Evolutionary conservation across 179 eudicot species (phyloP).

Genomic region (Camellia oleifera): DNA sequence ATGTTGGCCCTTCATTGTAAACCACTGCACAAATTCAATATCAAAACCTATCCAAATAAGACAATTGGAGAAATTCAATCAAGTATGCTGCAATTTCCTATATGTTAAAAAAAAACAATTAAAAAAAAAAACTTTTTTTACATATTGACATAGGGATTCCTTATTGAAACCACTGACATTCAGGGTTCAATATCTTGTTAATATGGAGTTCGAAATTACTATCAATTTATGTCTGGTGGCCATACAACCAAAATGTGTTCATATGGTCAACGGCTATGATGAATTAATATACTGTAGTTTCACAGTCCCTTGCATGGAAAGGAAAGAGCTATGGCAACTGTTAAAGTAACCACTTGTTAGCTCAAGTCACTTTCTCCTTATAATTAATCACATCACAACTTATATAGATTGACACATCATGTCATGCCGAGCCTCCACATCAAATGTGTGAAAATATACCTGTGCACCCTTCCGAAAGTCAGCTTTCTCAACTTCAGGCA

Average conservation of each 20-base stretch:
- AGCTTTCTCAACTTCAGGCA: too few species aligned
- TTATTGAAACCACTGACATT: background rate
- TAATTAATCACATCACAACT: background rate
- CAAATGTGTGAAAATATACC: background rate
- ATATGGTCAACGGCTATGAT: background rate
- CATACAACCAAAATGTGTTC: background rate
- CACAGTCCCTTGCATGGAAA: background rate
- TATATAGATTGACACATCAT: background rate
- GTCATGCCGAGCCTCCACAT: background rate
- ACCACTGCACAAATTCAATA: slow-evolving; percentile 62
- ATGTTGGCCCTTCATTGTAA: slow-evolving; percentile 93
- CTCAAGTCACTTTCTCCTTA: background rate
- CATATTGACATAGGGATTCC: background rate
- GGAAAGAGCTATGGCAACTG: background rate
- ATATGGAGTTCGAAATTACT: background rate
- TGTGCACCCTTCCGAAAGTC: too few species aligned
- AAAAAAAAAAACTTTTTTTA: background rate
- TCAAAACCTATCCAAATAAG: background rate
- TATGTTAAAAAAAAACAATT: background rate
- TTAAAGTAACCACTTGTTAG: background rate
- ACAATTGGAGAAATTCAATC: background rate
- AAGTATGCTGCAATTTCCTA: background rate
- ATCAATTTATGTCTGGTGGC: background rate
- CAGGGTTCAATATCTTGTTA: background rate
- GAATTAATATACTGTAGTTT: background rate